Conservation (phyloP, 2,329 filamentous ascomycete species). For the Fonsecaea erecta region DNA sequence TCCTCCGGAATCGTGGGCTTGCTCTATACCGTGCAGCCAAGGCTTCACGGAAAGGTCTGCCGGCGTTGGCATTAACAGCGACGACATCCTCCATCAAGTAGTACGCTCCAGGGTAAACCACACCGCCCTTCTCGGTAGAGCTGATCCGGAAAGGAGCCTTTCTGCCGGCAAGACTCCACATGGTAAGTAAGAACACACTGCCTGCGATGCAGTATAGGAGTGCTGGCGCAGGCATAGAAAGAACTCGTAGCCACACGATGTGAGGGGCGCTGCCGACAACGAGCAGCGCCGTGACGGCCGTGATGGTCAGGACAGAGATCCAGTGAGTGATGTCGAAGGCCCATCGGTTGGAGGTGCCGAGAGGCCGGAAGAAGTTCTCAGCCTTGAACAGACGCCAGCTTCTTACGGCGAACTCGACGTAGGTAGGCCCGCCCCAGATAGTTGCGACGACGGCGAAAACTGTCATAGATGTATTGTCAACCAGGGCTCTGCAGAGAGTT, state of each 20-base stretch:
- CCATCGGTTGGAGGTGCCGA: conserved; percentile 37
- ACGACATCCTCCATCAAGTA: conserved; percentile 71
- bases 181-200: conserved; percentile 31
- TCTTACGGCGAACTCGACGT: conserved; percentile 37
- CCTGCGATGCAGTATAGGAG: conserved; percentile 31
- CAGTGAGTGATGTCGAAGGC: conserved; percentile 37
- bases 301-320: conserved; percentile 35
- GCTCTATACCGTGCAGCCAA: conserved; percentile 58
- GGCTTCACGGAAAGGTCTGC: conserved; percentile 58
- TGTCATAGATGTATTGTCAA: conserved; percentile 12
- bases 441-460: conserved; percentile 38
- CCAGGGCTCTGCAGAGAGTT: background rate
- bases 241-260: conserved; percentile 37
- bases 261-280: conserved; percentile 38
- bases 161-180: conserved; percentile 40
- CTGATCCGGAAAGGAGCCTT: conserved; percentile 64
- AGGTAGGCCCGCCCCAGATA: conserved; percentile 39
- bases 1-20: conserved; percentile 59
- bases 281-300: conserved; percentile 33
- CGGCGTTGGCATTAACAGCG: conserved; percentile 68
- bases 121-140: conserved; percentile 64
- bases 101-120: conserved; percentile 64
- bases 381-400: conserved; percentile 37
- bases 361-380: conserved; percentile 38
- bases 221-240: conserved; percentile 36